Base-by-base conservation (phyloP, 2,329 filamentous ascomycete genomes). In the Thielaviopsis ethacetica region DNA sequence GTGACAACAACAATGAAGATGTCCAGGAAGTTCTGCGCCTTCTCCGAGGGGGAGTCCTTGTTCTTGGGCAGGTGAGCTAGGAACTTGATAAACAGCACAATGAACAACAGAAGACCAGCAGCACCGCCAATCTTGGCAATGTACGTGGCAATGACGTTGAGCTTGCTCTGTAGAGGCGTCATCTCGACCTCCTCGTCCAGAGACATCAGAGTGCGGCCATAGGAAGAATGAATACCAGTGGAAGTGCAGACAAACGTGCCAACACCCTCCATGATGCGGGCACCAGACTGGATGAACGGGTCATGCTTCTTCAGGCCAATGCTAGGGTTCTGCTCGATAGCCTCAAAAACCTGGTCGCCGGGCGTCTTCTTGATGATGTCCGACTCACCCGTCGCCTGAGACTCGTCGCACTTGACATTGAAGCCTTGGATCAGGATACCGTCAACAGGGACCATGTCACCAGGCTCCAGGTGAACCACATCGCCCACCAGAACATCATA, bases 81-180 rank as follows among this genome's bases (percentile, higher is more conserved):
- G 67, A 95, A 96, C 65, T 89, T 81, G 72, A 95, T 91, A 66
- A 95, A 81, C 15, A 95, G 76, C 53, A 94, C 85, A 53, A 91
- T 76, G 71, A 96, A 95, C 53, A 95, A 76, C 9, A 89, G 73
- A 15, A 93, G 74, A 63, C 86, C 88, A 54, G 89, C 88, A 56
- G 77, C 82, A 68, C 88, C 88, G 70, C 85, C 85, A 41, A 88
- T 73, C 69, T 86, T 87, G 60, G 85, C 85, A 67, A 89, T 89
- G 72, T 85, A 88, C 63, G 86, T 83, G 61, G 86, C 86, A 63
- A 90, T 81, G 62, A 80, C 75, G 66, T 86, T 87, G 57, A 90
- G 76, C 71, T 89, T 90, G 62, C 81, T 82, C 69, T 90, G 86
- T 21, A 90, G 76, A 13, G 86, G 86, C 0, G 86, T 89, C 62